Evolutionary conservation across 2,329 filamentous ascomycete genomes (phyloP).

Genomic region (Colletotrichum tropicicola): DNA sequence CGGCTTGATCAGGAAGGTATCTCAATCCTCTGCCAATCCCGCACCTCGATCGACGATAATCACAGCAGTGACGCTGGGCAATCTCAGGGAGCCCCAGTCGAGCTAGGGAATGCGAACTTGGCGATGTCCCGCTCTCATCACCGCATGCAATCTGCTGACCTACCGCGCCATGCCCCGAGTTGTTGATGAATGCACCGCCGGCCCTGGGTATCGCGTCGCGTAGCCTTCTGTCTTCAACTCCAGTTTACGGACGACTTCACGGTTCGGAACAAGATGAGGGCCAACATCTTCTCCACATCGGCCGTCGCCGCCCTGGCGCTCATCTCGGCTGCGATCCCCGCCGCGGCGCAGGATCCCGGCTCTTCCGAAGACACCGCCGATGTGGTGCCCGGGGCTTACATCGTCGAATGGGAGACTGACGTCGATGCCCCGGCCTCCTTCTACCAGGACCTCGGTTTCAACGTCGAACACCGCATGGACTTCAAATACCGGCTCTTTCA

Average conservation of each 20-base stretch:
- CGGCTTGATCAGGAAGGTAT: neutral
- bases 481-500: slow-evolving; percentile 35
- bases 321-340: neutral
- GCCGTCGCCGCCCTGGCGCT: neutral
- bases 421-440: slow-evolving; percentile 7
- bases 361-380: neutral
- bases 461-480: slow-evolving; percentile 31
- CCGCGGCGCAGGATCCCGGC: neutral
- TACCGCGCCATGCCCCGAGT: too few relatives aligned
- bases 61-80: too few relatives aligned
- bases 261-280: neutral
- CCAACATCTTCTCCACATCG: neutral
- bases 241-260: neutral
- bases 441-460: slow-evolving; percentile 27
- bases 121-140: neutral
- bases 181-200: too few relatives aligned
- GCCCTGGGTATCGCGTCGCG: too few relatives aligned
- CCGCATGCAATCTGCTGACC: neutral
- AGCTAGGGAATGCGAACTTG: slow-evolving; percentile 17
- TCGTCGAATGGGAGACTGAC: slow-evolving; percentile 34
- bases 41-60: neutral
- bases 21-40: neutral
- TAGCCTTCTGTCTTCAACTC: too few relatives aligned
- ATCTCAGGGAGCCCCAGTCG: too few relatives aligned
- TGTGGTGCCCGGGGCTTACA: slow-evolving; percentile 33